Evolutionary conservation across 345 rosid genomes (phyloP).

Genomic region (Euphorbia peplus): DNA sequence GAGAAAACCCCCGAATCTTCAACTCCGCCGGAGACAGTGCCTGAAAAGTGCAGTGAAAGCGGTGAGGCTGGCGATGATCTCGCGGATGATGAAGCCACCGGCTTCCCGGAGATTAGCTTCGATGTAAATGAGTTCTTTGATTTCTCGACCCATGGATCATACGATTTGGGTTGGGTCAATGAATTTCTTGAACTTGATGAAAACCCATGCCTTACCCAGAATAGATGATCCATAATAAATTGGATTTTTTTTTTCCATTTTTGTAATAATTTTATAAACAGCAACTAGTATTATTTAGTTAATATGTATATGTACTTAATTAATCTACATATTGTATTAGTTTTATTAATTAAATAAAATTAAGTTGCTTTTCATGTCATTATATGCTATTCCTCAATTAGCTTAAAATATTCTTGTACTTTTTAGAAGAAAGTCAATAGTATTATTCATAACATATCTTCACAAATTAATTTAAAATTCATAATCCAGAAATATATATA

Average conservation of each 20-base stretch:
- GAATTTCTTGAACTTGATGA: slow-evolving; percentile 40
- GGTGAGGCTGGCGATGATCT: slow-evolving; percentile 3
- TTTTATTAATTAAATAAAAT: neutral
- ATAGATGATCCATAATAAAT: neutral
- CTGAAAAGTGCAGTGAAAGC: neutral
- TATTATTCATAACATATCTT: too few relatives aligned
- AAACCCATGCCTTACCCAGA: slow-evolving; percentile 23
- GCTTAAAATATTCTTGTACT: too few relatives aligned
- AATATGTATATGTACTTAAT: neutral
- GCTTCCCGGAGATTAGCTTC: slow-evolving; percentile 17
- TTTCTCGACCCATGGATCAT: slow-evolving; percentile 35
- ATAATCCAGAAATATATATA: too few relatives aligned
- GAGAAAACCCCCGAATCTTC: slow-evolving; percentile 21
- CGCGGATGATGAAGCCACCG: neutral
- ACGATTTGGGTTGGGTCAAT: slow-evolving; percentile 45
- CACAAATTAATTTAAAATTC: too few relatives aligned
- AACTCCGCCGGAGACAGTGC: neutral
- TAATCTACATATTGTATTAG: neutral
- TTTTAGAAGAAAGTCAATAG: too few relatives aligned
- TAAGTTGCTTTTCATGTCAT: too few relatives aligned
- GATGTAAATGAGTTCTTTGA: slow-evolving; percentile 37
- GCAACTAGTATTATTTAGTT: neutral
- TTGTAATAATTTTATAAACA: too few relatives aligned
- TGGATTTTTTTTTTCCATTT: neutral
- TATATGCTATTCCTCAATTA: too few relatives aligned